Percentiles rank a stretch among this genome's conserved stretches.
phyloP scores from a whole-genome alignment of 371 early-diverging fungal species.

The Capillidium rhysosporum region DNA sequence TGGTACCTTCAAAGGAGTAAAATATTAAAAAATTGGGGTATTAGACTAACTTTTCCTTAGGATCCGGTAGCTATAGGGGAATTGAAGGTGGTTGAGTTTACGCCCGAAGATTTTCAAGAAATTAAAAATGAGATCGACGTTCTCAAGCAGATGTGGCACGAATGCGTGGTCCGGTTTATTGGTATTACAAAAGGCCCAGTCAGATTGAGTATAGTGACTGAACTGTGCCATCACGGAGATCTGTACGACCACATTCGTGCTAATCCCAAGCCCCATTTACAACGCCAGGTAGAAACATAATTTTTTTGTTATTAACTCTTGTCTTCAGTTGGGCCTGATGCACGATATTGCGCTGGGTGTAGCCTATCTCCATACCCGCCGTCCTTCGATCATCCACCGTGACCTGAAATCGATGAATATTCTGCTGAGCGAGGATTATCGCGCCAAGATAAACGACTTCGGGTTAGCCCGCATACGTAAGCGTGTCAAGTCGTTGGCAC shows the following conservation, averaged over 20 bases:
- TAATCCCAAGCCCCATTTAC: conserved; percentile 34
- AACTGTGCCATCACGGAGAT: conserved; percentile 53
- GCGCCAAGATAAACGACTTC: conserved; percentile 65
- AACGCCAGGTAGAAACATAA: conserved; percentile 19
- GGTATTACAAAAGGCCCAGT: conserved; percentile 44
- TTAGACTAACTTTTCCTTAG: conserved; percentile 11
- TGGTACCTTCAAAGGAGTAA: conserved; percentile 36
- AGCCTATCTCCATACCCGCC: conserved; percentile 22
- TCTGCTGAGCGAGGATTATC: conserved; percentile 34
- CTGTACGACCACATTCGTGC: conserved; percentile 50
- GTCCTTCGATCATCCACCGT: conserved; percentile 36
- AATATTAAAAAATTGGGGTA: background rate
- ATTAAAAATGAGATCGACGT: conserved; percentile 58
- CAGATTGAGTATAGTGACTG: conserved; percentile 50
- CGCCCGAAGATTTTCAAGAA: conserved; percentile 41
- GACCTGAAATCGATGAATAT: conserved; percentile 81
- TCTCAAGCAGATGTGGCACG: conserved; percentile 57
- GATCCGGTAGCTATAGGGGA: conserved; percentile 53
- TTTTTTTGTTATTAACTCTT: background rate
- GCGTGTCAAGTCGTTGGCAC: conserved; percentile 36
- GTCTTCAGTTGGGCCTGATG: conserved; percentile 42
- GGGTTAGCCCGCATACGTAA: conserved; percentile 54
- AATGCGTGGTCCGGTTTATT: conserved; percentile 52
- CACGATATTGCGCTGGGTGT: conserved; percentile 63
- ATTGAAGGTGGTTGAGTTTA: conserved; percentile 39